Conservation (phyloP, 352 stramenopile species). For the Peronospora farinosa region DNA sequence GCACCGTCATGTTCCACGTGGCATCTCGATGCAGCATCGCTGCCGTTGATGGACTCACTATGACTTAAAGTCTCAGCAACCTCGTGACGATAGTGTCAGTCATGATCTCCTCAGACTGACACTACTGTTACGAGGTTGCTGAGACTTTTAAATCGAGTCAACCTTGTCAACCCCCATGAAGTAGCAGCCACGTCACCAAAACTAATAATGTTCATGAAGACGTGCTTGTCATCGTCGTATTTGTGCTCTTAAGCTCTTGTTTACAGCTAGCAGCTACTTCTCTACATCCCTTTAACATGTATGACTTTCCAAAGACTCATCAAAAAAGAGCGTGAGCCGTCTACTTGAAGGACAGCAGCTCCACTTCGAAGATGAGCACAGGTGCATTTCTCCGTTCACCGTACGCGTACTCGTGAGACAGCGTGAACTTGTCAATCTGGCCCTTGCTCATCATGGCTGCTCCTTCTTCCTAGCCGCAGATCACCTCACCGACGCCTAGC, state of each 20-base stretch:
- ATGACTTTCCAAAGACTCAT: neutral
- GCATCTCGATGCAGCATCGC: too few species aligned
- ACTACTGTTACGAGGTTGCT: too few species aligned
- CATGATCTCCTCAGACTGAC: too few species aligned
- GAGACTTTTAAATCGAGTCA: too few species aligned
- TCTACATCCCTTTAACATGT: too few species aligned
- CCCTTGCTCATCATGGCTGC: conserved; percentile 87
- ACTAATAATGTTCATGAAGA: conserved; percentile 2
- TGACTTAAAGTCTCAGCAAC: too few species aligned
- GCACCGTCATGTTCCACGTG: too few species aligned
- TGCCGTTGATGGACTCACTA: too few species aligned
- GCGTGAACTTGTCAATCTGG: conserved; percentile 89
- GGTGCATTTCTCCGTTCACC: conserved; percentile 83
- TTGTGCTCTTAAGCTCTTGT: conserved; percentile 2
- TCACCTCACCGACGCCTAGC: conserved; percentile 69
- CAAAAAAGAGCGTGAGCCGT: conserved; percentile 7
- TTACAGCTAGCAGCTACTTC: conserved; percentile 6
- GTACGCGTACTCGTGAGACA: conserved; percentile 93
- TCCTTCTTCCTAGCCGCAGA: conserved; percentile 73
- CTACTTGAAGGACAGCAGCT: conserved; percentile 70
- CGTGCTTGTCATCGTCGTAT: conserved; percentile 15
- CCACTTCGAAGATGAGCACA: conserved; percentile 90
- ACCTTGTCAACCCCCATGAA: neutral
- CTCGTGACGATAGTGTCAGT: too few species aligned
- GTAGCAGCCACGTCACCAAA: conserved; percentile 5